phyloP scores from a whole-genome alignment of 257 asterid genomes.

The Paraleonurus japonicus region DNA sequence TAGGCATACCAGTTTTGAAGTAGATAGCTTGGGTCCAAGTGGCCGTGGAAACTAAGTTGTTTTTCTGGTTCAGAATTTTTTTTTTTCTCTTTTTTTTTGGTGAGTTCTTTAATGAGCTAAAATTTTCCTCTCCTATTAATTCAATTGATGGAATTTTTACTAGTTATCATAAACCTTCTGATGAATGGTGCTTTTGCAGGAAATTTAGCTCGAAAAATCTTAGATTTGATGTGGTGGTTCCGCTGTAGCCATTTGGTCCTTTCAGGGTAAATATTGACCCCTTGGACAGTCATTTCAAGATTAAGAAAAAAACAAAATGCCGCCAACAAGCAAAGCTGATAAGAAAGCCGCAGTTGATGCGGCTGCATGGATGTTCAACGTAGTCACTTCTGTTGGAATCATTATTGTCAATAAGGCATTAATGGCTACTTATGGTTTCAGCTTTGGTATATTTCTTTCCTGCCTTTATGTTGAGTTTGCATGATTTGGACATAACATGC shows the following conservation, averaged over 20 bases:
- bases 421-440: slow-evolving; percentile 95
- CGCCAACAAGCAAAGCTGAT: slow-evolving; percentile 85
- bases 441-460: slow-evolving; percentile 66
- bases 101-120: not conserved
- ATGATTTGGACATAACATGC: slow-evolving; percentile 1
- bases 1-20: not conserved
- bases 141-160: not conserved
- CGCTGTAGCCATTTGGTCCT: slow-evolving; percentile 37
- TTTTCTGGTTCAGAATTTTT: not conserved
- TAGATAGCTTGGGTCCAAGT: slow-evolving; percentile 8
- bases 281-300: slow-evolving; percentile 30
- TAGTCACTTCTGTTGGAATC: slow-evolving; percentile 94
- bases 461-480: slow-evolving; percentile 10
- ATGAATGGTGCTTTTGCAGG: slow-evolving; percentile 29
- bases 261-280: slow-evolving; percentile 43
- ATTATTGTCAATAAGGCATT: slow-evolving; percentile 94
- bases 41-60: not conserved
- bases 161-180: slow-evolving; percentile 3
- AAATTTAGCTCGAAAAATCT: slow-evolving; percentile 8
- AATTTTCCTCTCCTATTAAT: not conserved
- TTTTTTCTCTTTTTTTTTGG: not conserved
- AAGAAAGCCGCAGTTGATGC: slow-evolving; percentile 92
- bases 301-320: slow-evolving; percentile 49
- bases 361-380: slow-evolving; percentile 96
- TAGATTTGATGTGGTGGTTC: slow-evolving; percentile 43